These are phyloP conservation scores for Viola odorata DNA, from an alignment of 345 rosid species.

Conservation along the genomic window DNA sequence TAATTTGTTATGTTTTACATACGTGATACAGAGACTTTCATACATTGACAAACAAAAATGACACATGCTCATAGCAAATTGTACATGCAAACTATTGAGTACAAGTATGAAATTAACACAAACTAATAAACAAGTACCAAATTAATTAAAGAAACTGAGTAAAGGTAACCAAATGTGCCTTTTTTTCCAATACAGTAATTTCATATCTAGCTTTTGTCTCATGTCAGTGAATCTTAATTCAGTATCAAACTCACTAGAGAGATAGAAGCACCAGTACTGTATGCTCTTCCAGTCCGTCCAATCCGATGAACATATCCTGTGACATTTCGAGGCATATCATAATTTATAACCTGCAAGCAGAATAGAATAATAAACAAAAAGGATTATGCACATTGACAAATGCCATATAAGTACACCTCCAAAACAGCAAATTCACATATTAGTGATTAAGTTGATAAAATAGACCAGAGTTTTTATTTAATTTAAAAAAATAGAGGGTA, in stretches of 20 bases:
- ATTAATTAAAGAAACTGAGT: background rate
- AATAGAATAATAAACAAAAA: background rate
- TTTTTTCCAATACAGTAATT: too few species aligned
- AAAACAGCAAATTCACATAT: background rate
- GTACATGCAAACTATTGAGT: background rate
- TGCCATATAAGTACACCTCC: background rate
- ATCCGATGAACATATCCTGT: constrained; percentile 82
- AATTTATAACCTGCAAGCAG: constrained; percentile 66
- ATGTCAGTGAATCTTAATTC: background rate
- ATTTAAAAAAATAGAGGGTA: background rate
- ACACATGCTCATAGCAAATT: background rate
- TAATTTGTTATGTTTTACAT: too few species aligned
- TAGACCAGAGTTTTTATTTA: too few species aligned
- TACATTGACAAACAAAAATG: background rate
- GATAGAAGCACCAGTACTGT: constrained; percentile 56
- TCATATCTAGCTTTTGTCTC: background rate
- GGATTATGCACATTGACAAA: background rate
- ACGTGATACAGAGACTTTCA: too few species aligned
- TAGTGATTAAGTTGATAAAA: background rate
- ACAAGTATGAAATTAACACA: background rate
- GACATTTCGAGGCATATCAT: constrained; percentile 69
- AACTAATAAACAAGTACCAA: background rate
- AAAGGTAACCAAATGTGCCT: background rate
- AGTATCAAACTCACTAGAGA: constrained; percentile 59
- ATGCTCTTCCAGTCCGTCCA: constrained; percentile 95